Conservation (phyloP, 305 asterid species). For the Caryopteris hybrid region DNA sequence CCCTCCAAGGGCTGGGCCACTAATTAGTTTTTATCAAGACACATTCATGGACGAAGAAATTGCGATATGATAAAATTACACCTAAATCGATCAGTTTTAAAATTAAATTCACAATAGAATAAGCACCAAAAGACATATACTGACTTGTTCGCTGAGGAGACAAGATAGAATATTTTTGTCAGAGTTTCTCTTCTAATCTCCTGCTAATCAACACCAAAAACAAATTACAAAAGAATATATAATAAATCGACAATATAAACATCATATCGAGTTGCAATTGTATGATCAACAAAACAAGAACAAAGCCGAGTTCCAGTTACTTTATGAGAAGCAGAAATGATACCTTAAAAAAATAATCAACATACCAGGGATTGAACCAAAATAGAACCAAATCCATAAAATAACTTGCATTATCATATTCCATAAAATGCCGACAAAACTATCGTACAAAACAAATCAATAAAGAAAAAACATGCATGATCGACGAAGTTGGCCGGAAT, state of each 20-base stretch:
- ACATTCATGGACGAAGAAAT: not conserved
- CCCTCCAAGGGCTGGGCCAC: not conserved
- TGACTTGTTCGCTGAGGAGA: slow-evolving; percentile 50
- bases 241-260: not conserved
- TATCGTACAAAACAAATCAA: no score
- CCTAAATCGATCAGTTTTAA: not conserved
- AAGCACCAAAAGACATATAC: slow-evolving; percentile 3
- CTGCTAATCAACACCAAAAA: slow-evolving; percentile 26
- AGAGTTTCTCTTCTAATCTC: slow-evolving; percentile 33
- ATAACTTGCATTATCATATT: no score
- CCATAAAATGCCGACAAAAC: no score
- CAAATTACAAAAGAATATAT: not conserved
- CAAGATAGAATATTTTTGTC: slow-evolving; percentile 28
- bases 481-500: no score
- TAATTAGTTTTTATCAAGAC: not conserved
- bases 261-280: not conserved
- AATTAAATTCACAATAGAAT: not conserved
- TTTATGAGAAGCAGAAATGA: no score
- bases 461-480: no score
- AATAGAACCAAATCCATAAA: no score
- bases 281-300: no score
- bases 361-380: no score
- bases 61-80: not conserved
- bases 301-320: no score
- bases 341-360: no score